Evolutionary conservation across 257 asterid genomes (phyloP).

Genomic region (Cruciata laevipes): DNA sequence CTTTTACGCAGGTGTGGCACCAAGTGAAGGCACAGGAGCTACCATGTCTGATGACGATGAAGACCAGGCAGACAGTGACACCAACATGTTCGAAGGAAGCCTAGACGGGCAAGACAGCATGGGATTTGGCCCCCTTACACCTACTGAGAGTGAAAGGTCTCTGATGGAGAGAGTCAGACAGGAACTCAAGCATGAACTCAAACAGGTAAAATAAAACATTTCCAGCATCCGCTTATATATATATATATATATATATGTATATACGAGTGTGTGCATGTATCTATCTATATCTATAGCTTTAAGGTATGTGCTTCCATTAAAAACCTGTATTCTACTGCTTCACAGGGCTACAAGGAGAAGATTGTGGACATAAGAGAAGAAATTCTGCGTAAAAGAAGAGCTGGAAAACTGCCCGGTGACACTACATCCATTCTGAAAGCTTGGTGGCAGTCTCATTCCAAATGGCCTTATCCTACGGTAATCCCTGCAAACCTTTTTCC

Average conservation of each 20-base stretch:
- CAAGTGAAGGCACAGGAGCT: slow-evolving; percentile 97
- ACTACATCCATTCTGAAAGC: slow-evolving; percentile 67
- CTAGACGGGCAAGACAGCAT: slow-evolving; percentile 72
- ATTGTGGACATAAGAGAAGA: slow-evolving; percentile 58
- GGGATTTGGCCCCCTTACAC: slow-evolving; percentile 95
- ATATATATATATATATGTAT: not conserved
- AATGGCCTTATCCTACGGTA: slow-evolving; percentile 92
- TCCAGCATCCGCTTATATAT: not conserved
- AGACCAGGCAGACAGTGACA: slow-evolving; percentile 79
- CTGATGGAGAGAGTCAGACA: slow-evolving; percentile 97
- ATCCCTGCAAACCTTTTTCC: not conserved
- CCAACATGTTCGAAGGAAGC: slow-evolving; percentile 81
- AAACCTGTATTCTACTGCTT: slow-evolving; percentile 14
- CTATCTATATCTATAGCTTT: not conserved
- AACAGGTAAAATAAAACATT: slow-evolving; percentile 49
- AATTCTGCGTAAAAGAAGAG: slow-evolving; percentile 66
- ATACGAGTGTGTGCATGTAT: no score
- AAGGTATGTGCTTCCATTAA: not conserved
- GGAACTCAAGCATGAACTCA: slow-evolving; percentile 90
- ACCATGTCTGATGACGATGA: slow-evolving; percentile 98
- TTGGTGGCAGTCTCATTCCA: slow-evolving; percentile 89
- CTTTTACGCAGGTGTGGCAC: slow-evolving; percentile 91
- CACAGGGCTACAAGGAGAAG: slow-evolving; percentile 55
- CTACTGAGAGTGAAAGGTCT: slow-evolving; percentile 88
- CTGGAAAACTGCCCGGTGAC: slow-evolving; percentile 79